Base-by-base conservation (phyloP, 139 green algal genomes). In the Chlorella sp. region DNA sequence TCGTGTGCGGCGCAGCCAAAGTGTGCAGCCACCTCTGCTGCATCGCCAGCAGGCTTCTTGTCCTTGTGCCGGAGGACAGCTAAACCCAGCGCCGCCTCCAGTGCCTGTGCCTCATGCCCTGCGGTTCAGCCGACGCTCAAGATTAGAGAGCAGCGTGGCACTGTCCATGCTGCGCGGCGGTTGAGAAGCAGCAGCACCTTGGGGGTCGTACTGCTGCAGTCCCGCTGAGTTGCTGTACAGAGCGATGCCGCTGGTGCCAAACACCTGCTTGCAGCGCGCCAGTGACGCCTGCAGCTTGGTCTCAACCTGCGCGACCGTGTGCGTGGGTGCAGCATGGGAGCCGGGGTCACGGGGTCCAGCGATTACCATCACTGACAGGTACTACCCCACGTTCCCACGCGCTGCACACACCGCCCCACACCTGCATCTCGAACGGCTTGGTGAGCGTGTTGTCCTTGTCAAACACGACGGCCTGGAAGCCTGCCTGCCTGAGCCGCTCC, bases 371-470 rank as follows among this genome's bases (percentile, higher is more conserved):
- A 64, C 55, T 22, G 4, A 64, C 55, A 64, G 26, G 4, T 10
- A 64, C 55, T 31, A 30, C 4, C 55, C 26, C 55, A 59, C 14
- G 14, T 30, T n/a, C 3, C 17, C 3, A 32, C 24, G 10, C 6
- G 17, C 10, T 30, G 17, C 17, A 63, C 6, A 63, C 10, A n/a
- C 17, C 17, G 55, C 5, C 10, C 6, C 14, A 3, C 14, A 93
- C 69, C 29, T 80, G 60, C 5, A 88, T 32, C 17, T 66, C 69
- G 75, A 95, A 98, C 0, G 94, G 94, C 66, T 77, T 63, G 30
- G 90, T 95, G 1, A 98, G 76, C 1, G 94, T 98, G 89, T 98
- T 97, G 87, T 98, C 94, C 80, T 98, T 98, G 81, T 98, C 94
- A 77, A 97, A 94, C 0, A 97, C 80, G 33, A 83, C 83, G 6